Evolutionary conservation across 2,329 filamentous ascomycete species (phyloP).

Genomic region (Cladosporium sp.): DNA sequence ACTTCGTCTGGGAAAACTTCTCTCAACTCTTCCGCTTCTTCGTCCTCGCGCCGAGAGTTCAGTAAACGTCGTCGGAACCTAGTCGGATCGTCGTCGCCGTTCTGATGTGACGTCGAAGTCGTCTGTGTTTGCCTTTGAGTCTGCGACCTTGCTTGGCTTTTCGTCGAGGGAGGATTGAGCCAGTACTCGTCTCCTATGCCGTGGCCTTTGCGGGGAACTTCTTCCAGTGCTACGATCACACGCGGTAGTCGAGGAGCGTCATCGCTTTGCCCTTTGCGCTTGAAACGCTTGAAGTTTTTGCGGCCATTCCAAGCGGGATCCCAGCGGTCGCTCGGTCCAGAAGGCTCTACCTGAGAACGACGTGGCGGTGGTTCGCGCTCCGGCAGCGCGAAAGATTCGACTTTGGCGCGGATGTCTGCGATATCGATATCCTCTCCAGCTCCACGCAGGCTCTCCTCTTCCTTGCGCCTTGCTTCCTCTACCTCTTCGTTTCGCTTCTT

Average conservation of each 20-base stretch:
- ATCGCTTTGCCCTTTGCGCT: constrained; percentile 47
- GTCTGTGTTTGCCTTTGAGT: constrained; percentile 15
- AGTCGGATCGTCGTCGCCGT: constrained; percentile 21
- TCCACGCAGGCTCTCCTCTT: constrained; percentile 60
- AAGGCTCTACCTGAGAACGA: constrained; percentile 31
- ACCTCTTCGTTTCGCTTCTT: constrained; percentile 49
- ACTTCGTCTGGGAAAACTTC: constrained; percentile 16
- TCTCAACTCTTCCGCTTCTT: constrained; percentile 19
- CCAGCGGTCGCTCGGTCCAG: constrained; percentile 62
- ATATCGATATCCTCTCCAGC: constrained; percentile 64
- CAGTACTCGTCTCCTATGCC: constrained; percentile 75
- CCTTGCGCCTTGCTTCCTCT: constrained; percentile 53
- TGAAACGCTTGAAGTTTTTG: constrained; percentile 93
- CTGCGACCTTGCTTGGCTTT: constrained; percentile 16
- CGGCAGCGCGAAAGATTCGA: constrained; percentile 71
- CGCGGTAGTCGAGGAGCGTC: constrained; percentile 47
- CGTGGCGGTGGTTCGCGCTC: constrained; percentile 24
- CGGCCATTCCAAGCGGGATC: constrained; percentile 87
- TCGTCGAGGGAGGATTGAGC: constrained; percentile 38
- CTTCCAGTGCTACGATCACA: constrained; percentile 67
- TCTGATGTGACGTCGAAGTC: constrained; percentile 12
- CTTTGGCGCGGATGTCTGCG: constrained; percentile 67
- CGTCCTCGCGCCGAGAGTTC: constrained; percentile 26
- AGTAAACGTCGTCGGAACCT: constrained; percentile 29
- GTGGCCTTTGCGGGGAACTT: constrained; percentile 66